Percentiles rank a stretch among this genome's conserved stretches.
Conservation (phyloP, 2,329 filamentous ascomycete species). For the Emericellopsis atlantica region DNA sequence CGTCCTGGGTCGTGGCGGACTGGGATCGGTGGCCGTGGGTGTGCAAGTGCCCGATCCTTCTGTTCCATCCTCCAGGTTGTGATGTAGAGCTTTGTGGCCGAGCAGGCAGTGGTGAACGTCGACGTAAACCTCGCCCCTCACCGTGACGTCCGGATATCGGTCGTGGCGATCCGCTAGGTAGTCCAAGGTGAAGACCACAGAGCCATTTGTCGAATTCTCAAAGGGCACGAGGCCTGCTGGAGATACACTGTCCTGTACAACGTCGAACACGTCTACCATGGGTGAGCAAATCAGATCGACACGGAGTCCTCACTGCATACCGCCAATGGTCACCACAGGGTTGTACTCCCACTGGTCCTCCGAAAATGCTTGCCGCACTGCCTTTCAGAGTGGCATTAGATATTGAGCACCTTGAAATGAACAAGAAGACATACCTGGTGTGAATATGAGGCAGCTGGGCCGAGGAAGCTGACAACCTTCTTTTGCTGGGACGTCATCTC, state of each 20-base stretch:
- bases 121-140: constrained; percentile 77
- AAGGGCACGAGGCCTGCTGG: constrained; percentile 78
- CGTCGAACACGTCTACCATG: constrained; percentile 59
- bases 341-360: constrained; percentile 31
- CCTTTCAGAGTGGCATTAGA: constrained; percentile 16
- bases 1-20: constrained; percentile 28
- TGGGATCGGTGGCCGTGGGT: constrained; percentile 32
- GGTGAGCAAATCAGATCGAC: background rate
- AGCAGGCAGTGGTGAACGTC: constrained; percentile 82
- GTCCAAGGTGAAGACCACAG: constrained; percentile 82
- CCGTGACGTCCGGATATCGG: constrained; percentile 53
- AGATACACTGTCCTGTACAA: constrained; percentile 54
- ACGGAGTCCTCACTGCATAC: constrained; percentile 13
- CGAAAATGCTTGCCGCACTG: constrained; percentile 33
- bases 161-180: constrained; percentile 64
- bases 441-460: constrained; percentile 34
- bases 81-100: constrained; percentile 27
- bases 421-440: constrained; percentile 27
- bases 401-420: background rate
- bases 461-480: constrained; percentile 34
- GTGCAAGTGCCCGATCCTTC: constrained; percentile 32
- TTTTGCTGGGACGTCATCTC: constrained; percentile 9
- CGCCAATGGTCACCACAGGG: constrained; percentile 38
- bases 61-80: constrained; percentile 8
- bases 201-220: constrained; percentile 92